Evolutionary conservation across 2,329 filamentous ascomycete genomes (phyloP).

Genomic region (Westerdykella aurantiaca): DNA sequence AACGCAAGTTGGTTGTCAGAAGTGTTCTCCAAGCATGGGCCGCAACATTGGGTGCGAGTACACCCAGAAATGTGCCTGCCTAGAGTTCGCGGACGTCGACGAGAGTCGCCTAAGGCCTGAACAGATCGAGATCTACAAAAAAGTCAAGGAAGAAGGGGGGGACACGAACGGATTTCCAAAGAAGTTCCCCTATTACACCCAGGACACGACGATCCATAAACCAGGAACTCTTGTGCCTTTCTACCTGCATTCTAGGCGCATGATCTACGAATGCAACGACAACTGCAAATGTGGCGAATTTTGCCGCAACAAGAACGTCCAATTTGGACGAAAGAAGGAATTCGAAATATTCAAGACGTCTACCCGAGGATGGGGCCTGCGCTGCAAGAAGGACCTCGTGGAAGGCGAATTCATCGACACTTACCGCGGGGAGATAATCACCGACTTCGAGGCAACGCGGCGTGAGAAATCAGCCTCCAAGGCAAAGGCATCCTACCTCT

Average conservation of each 20-base stretch:
- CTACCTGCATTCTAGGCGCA: slow-evolving; percentile 39
- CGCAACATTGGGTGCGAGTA: slow-evolving; percentile 56
- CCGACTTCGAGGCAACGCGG: slow-evolving; percentile 53
- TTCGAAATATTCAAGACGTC: slow-evolving; percentile 71
- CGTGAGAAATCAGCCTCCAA: slow-evolving; percentile 54
- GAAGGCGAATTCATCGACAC: slow-evolving; percentile 73
- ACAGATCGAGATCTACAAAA: slow-evolving; percentile 17
- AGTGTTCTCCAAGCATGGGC: slow-evolving; percentile 55
- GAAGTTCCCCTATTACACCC: slow-evolving; percentile 57
- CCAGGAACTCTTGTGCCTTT: slow-evolving; percentile 34
- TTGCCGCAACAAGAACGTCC: slow-evolving; percentile 73
- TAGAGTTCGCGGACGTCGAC: slow-evolving; percentile 55
- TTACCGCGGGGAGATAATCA: slow-evolving; percentile 61
- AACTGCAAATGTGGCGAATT: slow-evolving; percentile 58
- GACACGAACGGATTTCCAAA: slow-evolving; percentile 40
- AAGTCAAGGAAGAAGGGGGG: slow-evolving; percentile 11
- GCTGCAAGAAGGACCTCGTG: slow-evolving; percentile 58
- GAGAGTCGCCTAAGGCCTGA: slow-evolving; percentile 30
- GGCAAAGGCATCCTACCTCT: slow-evolving; percentile 73
- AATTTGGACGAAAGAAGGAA: slow-evolving; percentile 63
- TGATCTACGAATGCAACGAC: slow-evolving; percentile 76
- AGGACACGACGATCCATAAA: slow-evolving; percentile 23
- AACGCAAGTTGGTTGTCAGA: slow-evolving; percentile 61
- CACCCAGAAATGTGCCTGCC: slow-evolving; percentile 57
- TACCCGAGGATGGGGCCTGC: slow-evolving; percentile 68